Conservation (phyloP, 2,329 filamentous ascomycete species). For the Helotiales sp. region DNA sequence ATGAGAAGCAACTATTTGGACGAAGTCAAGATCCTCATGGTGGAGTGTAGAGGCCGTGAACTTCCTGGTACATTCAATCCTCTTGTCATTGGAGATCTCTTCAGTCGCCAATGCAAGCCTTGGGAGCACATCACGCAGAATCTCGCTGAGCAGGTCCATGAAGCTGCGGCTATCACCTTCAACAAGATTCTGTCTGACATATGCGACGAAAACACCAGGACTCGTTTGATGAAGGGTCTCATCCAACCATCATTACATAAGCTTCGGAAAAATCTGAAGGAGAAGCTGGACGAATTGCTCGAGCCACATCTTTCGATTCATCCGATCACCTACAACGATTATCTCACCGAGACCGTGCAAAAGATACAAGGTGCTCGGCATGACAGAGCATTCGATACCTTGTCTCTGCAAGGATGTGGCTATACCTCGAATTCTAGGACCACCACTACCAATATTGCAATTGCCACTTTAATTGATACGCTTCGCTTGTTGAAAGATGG, state of each 20-base stretch:
- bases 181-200: slow-evolving; percentile 13
- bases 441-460: background rate
- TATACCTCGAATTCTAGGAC: background rate
- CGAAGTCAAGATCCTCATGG: slow-evolving; percentile 10
- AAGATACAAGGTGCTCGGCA: slow-evolving; percentile 13
- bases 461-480: background rate
- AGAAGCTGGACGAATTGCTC: slow-evolving; percentile 16
- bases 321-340: slow-evolving; percentile 23
- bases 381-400: slow-evolving; percentile 5
- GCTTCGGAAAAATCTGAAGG: slow-evolving; percentile 9
- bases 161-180: slow-evolving; percentile 13
- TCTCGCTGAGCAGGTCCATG: slow-evolving; percentile 16
- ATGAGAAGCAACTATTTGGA: slow-evolving; percentile 13
- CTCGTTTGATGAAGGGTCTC: slow-evolving; percentile 12
- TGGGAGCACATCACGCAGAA: slow-evolving; percentile 18
- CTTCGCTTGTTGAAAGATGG: slow-evolving; percentile 2
- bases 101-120: slow-evolving; percentile 19
- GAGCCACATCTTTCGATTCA: slow-evolving; percentile 13
- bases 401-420: background rate
- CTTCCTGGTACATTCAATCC: slow-evolving; percentile 22
- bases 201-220: slow-evolving; percentile 15
- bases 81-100: slow-evolving; percentile 21
- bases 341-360: slow-evolving; percentile 14
- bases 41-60: slow-evolving; percentile 15
- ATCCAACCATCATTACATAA: slow-evolving; percentile 14